phyloP scores from a whole-genome alignment of 2,329 filamentous ascomycete species.

The Chrysosporium keratinophilum region DNA sequence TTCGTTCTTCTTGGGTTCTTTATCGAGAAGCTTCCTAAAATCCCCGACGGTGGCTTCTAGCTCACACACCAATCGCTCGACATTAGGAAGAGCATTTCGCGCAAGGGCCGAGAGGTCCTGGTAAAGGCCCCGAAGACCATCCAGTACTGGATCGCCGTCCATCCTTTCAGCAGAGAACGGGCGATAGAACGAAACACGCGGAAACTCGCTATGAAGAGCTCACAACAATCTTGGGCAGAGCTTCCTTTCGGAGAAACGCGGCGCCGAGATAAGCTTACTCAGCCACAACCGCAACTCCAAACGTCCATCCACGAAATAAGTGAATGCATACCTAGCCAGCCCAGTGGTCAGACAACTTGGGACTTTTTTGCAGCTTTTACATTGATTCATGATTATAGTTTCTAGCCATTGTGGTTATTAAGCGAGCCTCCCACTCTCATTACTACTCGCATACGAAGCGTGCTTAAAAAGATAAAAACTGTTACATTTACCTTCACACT shows the following conservation, averaged over 20 bases:
- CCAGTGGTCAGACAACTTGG: too few relatives aligned
- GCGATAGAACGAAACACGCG: constrained; percentile 12
- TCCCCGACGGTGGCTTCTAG: constrained; percentile 57
- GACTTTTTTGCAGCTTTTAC: too few relatives aligned
- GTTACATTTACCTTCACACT: too few relatives aligned
- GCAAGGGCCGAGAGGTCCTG: constrained; percentile 69
- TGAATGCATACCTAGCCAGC: too few relatives aligned
- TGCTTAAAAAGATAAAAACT: too few relatives aligned
- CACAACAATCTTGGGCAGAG: neutral
- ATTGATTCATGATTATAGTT: too few relatives aligned
- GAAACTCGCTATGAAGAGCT: neutral
- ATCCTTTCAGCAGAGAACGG: constrained; percentile 37
- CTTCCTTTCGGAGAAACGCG: neutral
- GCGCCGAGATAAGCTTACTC: neutral
- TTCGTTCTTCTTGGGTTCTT: constrained; percentile 60
- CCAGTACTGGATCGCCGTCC: constrained; percentile 63
- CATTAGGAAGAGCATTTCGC: constrained; percentile 57
- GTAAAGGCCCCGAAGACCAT: constrained; percentile 72
- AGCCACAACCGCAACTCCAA: too few relatives aligned
- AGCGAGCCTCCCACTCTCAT: too few relatives aligned
- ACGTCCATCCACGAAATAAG: too few relatives aligned
- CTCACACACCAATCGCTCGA: constrained; percentile 56
- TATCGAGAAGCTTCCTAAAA: constrained; percentile 63
- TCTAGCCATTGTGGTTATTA: too few relatives aligned
- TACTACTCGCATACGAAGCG: too few relatives aligned